Base-by-base conservation (phyloP, 345 rosid species). In the Melaleuca alternifolia region DNA sequence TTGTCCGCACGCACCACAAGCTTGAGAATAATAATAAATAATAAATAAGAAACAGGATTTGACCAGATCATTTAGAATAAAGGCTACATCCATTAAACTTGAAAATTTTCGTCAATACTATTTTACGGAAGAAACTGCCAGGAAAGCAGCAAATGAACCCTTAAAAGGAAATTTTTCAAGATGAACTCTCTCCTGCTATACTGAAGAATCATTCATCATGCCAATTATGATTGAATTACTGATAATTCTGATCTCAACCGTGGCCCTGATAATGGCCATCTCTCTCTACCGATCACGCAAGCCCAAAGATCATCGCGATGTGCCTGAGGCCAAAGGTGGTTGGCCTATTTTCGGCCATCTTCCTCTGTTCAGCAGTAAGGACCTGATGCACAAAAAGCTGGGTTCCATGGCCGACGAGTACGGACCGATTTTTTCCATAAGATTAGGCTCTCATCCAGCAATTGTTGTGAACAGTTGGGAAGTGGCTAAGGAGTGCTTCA, bases 281-380 rank as follows among this genome's bases (percentile, higher is more conserved):
- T 18, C 3, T 1, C 50, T 0, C 83, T 10, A 28, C 44, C 51
- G 48, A 18, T 54, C 61, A 54, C 61, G 41, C 41, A 41, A 41
- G 41, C 41, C 41, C 41, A 41, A 41, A 41, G 41, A 41, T 41
- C 41, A 41, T 41, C 54, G 87, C 85, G 76, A 50, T 12, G 89
- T 65, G n/a, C 92, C 92, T 10, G 88, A 89, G 62, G 92, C 85
- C 0, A 76, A 79, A 2, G 90, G 92, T 33, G 88, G 90, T 14
- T 90, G 90, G 91, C 93, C 91, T 50, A 28, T 91, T 10, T 81
- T 91, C 11, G 94, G 94, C 11, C 93, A 91, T 77, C 51, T 89
- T 87, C 91, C 88, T 82, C 90, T 91, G 71, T 85, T 90, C 2
- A 86, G 83, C 6, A 86, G 86, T 52, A n/a, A 79, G 23, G 84